Percentiles rank a stretch among this genome's conserved stretches.
Conservation (phyloP, 2,329 filamentous ascomycete species). For the Colletotrichum sp. region DNA sequence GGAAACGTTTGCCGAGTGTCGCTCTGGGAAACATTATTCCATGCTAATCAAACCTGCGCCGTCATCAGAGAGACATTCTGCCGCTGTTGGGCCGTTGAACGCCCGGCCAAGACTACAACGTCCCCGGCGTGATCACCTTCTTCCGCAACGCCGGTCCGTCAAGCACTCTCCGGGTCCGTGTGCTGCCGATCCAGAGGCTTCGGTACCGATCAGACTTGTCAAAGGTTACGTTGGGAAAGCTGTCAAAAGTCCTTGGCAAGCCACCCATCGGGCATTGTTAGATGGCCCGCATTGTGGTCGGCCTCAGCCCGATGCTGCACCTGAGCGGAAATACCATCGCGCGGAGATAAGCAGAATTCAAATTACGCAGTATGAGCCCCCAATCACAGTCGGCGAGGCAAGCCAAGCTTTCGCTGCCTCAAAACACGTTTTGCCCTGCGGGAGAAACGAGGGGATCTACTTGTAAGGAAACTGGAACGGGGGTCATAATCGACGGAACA, state of each 20-base stretch:
- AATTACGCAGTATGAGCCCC: background rate
- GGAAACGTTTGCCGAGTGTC: constrained; percentile 1
- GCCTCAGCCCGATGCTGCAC: background rate
- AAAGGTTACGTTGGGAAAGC: background rate
- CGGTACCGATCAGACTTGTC: background rate
- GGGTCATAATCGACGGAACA: background rate
- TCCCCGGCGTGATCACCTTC: background rate
- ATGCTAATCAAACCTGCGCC: constrained; percentile 4
- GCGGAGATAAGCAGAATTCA: background rate
- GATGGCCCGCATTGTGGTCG: background rate
- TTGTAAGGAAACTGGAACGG: background rate
- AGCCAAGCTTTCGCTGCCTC: constrained; percentile 8
- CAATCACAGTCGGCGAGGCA: background rate
- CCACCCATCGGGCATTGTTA: background rate
- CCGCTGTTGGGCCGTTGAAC: background rate
- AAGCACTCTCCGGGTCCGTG: background rate
- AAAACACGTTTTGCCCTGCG: constrained; percentile 8
- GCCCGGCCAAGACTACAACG: background rate
- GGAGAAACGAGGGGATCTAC: constrained; percentile 6
- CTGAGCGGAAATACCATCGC: background rate
- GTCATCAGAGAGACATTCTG: background rate
- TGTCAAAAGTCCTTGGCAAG: background rate
- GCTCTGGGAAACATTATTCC: constrained; percentile 1
- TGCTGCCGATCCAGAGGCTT: background rate
- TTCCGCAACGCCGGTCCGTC: background rate